Conservation (phyloP, 345 rosid genomes). For the Eucalyptus decipiens region DNA sequence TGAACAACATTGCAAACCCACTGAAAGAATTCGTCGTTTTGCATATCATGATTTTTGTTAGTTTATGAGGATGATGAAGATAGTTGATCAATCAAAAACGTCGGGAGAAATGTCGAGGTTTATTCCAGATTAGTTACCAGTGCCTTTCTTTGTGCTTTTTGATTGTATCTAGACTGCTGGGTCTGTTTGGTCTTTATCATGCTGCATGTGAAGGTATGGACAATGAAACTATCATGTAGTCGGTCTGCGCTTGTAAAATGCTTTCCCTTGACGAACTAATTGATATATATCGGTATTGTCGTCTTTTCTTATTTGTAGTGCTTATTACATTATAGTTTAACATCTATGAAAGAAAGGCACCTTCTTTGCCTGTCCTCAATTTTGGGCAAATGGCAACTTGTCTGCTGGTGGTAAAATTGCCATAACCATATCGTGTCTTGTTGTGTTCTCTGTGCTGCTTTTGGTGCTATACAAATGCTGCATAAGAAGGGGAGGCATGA, state of each 20-base stretch:
- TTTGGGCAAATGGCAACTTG: slow-evolving; percentile 81
- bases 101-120: neutral
- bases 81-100: neutral
- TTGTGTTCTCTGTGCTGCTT: slow-evolving; percentile 24
- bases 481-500: slow-evolving; percentile 18
- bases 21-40: neutral
- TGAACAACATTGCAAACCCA: neutral
- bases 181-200: neutral
- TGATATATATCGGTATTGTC: neutral
- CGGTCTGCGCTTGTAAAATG: neutral
- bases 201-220: neutral
- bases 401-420: slow-evolving; percentile 74
- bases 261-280: neutral
- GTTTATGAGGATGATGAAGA: neutral
- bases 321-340: neutral
- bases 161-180: neutral
- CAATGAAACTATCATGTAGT: neutral
- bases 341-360: neutral
- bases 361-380: slow-evolving; percentile 56
- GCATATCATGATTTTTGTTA: neutral
- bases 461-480: slow-evolving; percentile 44
- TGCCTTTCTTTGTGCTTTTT: neutral
- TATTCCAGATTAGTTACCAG: neutral
- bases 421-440: slow-evolving; percentile 41
- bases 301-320: neutral